Percentiles rank a stretch among this genome's conserved stretches.
Conservation (phyloP, 768 basidiomycete genomes). For the Serendipita sp. region DNA sequence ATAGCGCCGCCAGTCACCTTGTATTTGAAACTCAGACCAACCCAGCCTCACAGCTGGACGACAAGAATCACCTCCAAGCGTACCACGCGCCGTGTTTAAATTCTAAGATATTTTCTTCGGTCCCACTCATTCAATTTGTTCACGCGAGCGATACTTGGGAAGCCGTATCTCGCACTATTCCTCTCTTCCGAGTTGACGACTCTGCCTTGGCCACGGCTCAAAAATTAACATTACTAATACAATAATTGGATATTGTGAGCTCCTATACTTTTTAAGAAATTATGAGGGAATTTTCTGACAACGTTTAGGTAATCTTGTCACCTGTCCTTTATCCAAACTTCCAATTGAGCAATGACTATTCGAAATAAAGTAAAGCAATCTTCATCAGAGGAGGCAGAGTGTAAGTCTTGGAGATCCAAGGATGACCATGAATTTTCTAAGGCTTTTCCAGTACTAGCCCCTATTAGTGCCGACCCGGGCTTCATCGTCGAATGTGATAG, state of each 20-base stretch:
- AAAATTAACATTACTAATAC: background rate
- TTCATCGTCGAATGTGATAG: conserved; percentile 71
- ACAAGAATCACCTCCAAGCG: no score
- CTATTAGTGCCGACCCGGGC: conserved; percentile 41
- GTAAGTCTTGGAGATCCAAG: background rate
- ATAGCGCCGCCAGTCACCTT: background rate
- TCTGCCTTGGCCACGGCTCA: background rate
- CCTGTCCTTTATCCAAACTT: background rate
- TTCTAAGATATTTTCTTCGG: no score
- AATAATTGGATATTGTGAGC: conserved; percentile 2
- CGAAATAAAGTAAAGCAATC: background rate
- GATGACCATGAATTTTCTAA: background rate
- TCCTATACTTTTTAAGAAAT: background rate
- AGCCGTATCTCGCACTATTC: background rate
- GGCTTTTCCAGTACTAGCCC: background rate
- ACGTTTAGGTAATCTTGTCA: background rate
- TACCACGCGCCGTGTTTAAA: no score
- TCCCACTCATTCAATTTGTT: no score
- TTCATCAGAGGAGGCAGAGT: background rate
- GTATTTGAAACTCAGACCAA: background rate
- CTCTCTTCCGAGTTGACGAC: background rate
- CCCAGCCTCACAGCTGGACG: background rate
- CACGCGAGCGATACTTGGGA: background rate
- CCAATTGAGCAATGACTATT: background rate
- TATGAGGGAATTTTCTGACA: background rate